A percentile compares a stretch with the other conserved stretches of the same genome.
Conservation (phyloP, 2,329 filamentous ascomycete genomes). For the Penicillium sp. region DNA sequence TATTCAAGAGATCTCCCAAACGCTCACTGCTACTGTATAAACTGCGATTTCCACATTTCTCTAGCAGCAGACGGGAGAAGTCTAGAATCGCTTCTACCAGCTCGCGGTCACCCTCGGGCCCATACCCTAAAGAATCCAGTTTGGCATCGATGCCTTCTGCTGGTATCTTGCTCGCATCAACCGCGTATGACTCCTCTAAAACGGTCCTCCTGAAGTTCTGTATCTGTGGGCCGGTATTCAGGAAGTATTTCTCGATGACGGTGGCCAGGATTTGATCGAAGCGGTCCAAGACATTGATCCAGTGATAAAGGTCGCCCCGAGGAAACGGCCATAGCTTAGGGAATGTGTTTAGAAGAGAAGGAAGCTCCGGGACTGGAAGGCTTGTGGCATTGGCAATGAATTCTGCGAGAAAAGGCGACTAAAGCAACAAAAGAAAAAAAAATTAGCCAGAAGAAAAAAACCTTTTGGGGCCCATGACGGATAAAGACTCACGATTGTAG, state of each 20-base stretch:
- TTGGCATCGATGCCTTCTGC: slow-evolving; percentile 54
- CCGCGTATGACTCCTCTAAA: slow-evolving; percentile 48
- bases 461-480: slow-evolving; percentile 4
- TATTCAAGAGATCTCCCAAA: slow-evolving; percentile 84
- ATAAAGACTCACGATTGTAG: slow-evolving; percentile 47
- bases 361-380: slow-evolving; percentile 70
- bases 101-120: slow-evolving; percentile 73
- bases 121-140: slow-evolving; percentile 63
- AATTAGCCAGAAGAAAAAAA: slow-evolving; percentile 14
- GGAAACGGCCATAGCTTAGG: slow-evolving; percentile 93
- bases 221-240: slow-evolving; percentile 77
- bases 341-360: slow-evolving; percentile 73
- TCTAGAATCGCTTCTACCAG: slow-evolving; percentile 76
- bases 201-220: slow-evolving; percentile 62
- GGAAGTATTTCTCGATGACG: slow-evolving; percentile 76
- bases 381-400: slow-evolving; percentile 70
- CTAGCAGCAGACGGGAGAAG: slow-evolving; percentile 84
- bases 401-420: slow-evolving; percentile 85
- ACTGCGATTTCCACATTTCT: slow-evolving; percentile 95
- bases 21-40: slow-evolving; percentile 93
- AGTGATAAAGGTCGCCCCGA: slow-evolving; percentile 93
- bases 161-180: slow-evolving; percentile 59
- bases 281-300: slow-evolving; percentile 90
- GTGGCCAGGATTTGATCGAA: slow-evolving; percentile 86
- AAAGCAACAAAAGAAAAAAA: slow-evolving; percentile 19